phyloP scores from a whole-genome alignment of 2,329 filamentous ascomycete species.

The Colletotrichum tanaceti region DNA sequence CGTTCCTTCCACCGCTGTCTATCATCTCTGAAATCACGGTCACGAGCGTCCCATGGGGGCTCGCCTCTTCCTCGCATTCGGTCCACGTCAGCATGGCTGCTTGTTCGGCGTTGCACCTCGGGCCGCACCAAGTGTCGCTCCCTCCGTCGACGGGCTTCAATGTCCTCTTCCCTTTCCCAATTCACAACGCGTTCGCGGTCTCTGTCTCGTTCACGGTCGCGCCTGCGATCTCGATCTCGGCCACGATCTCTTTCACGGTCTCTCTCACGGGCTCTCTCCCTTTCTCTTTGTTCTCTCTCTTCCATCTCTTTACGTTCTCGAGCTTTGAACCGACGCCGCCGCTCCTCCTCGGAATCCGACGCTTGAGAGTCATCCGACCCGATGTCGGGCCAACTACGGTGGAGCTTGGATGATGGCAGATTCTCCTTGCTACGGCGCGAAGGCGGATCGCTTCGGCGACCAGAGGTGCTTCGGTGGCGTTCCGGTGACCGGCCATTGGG shows the following conservation, averaged over 20 bases:
- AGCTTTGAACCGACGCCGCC: conserved; percentile 41
- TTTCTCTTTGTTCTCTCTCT: conserved; percentile 49
- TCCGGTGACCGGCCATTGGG: conserved; percentile 52
- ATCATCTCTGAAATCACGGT: conserved; percentile 40
- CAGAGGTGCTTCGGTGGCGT: conserved; percentile 52
- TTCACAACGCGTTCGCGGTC: conserved; percentile 49
- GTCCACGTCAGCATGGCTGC: conserved; percentile 63
- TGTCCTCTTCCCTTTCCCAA: conserved; percentile 49
- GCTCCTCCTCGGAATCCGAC: conserved; percentile 48
- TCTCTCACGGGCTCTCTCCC: conserved; percentile 52
- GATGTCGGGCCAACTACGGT: conserved; percentile 56
- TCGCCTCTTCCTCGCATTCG: conserved; percentile 44
- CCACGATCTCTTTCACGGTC: conserved; percentile 56
- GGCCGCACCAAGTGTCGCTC: conserved; percentile 53
- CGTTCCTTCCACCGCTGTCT: conserved; percentile 41
- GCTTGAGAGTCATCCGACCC: conserved; percentile 53
- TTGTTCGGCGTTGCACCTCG: conserved; percentile 57
- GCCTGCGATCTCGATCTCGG: conserved; percentile 50
- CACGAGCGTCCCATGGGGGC: conserved; percentile 35
- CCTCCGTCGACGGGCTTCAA: conserved; percentile 47
- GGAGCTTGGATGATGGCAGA: conserved; percentile 54
- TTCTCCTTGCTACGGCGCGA: conserved; percentile 50
- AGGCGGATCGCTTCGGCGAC: conserved; percentile 44
- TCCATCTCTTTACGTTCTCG: conserved; percentile 41
- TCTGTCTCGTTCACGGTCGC: conserved; percentile 42